phyloP scores from a whole-genome alignment of 768 basidiomycete species.

The Kwoniella europaea region DNA sequence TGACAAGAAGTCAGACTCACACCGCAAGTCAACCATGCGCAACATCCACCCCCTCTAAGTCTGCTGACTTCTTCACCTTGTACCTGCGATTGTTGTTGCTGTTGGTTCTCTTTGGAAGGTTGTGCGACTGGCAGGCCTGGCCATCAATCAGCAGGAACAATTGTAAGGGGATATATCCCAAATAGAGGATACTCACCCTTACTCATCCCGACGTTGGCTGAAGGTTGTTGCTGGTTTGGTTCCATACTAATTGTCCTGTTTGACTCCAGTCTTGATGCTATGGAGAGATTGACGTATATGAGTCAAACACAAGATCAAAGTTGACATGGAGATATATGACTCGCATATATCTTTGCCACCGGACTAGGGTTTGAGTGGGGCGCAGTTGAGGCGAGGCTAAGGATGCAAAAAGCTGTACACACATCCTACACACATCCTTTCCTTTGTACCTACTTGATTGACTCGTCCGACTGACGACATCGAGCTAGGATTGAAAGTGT shows the following conservation, averaged over 20 bases:
- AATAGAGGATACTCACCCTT: not conserved
- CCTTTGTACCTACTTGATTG: too few species aligned
- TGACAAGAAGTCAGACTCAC: not conserved
- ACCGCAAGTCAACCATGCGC: not conserved
- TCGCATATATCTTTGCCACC: too few species aligned
- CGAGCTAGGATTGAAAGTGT: too few species aligned
- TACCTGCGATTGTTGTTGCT: not conserved
- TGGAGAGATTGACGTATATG: too few species aligned
- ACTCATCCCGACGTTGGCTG: not conserved
- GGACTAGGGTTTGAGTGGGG: too few species aligned
- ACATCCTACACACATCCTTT: too few species aligned
- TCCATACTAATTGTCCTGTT: not conserved
- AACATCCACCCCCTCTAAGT: slow-evolving; percentile 6
- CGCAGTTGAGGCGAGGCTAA: too few species aligned
- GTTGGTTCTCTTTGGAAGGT: not conserved
- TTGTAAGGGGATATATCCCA: not conserved
- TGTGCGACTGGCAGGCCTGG: not conserved
- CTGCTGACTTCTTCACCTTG: not conserved
- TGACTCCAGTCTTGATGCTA: not conserved
- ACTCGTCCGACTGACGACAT: too few species aligned
- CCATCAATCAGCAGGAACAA: not conserved
- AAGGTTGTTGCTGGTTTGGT: not conserved
- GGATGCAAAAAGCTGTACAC: too few species aligned
- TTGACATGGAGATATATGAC: too few species aligned
- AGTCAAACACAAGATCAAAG: too few species aligned